Evolutionary conservation across 805 yeast genomes (phyloP), one percentile per base, ranked within the genome.

Genomic region (Candida adriatica): DNA sequence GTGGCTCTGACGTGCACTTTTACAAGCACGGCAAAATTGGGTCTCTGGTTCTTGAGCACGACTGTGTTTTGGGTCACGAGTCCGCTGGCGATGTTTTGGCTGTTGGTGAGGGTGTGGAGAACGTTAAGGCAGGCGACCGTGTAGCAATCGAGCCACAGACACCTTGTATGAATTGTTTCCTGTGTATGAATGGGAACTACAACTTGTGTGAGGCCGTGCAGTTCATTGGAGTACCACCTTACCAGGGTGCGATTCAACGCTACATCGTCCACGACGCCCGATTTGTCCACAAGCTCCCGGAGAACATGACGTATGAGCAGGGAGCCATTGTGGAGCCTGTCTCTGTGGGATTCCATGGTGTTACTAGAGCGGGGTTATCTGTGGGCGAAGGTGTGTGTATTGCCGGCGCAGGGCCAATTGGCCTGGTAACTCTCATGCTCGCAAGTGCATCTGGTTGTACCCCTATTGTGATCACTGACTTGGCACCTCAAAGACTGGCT

Each of bases 1-100:
- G 87, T 55, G 87, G 87, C 13, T 71, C 82, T 15, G 88, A 80
- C 53, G 64, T 78, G 38, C 86, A 79, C 51, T 77, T 75, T 58
- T 75, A 73, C 60, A 66, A 73, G 34, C 75, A 73, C 38, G 87
- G 86, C 27, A 67, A 63, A 35, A 77, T 78, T 38, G 83, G 76
- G 18, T 69, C 70, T 31, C 51, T 62, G 36, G 48, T 46, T 8
- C 51, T 65, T 18, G 32, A 49, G 5, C 60, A 56, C 11, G 53
- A 59, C 37, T 51, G 62, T 41, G 54, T 59, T 17, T 44, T 63
- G 29, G 73, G 73, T n/a, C 72, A 66, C 36, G 73, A 67, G 50
- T 48, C 62, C 17, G 48, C 63, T 20, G 72, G 72, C 26, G 63
- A 61, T 27, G 64, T 75, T 17, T 42, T 68, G 13, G 68, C 62